Percentiles rank a stretch among this genome's conserved stretches.
phyloP scores from a whole-genome alignment of 306 rosid genomes.

The Fagus sylvatica region DNA sequence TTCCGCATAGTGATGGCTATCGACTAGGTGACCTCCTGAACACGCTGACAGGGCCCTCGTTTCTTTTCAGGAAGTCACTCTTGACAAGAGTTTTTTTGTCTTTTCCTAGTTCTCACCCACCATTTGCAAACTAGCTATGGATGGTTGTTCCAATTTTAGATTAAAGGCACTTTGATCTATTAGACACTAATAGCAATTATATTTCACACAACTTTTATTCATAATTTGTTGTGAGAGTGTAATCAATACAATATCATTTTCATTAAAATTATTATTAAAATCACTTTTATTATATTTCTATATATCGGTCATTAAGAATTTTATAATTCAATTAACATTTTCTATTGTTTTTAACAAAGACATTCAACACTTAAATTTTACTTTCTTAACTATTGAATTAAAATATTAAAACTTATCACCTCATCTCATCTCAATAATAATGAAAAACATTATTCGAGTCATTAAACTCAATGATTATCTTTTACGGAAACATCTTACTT shows the following conservation, averaged over 20 bases:
- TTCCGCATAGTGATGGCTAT: constrained; percentile 41
- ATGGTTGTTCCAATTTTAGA: not conserved
- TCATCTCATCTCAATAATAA: no score
- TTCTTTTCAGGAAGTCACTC: constrained; percentile 31
- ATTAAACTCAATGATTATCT: not conserved
- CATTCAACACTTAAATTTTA: no score
- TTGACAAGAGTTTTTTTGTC: constrained; percentile 38
- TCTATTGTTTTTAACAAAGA: no score
- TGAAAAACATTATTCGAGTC: no score
- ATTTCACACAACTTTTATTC: not conserved
- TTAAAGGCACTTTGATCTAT: not conserved
- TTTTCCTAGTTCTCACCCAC: not conserved
- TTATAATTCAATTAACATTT: no score
- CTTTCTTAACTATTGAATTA: no score
- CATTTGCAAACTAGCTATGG: not conserved
- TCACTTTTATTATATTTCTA: constrained; percentile 6
- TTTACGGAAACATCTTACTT: constrained; percentile 5
- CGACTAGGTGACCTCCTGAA: constrained; percentile 19
- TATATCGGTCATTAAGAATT: no score
- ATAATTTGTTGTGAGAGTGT: no score
- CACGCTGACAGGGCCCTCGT: constrained; percentile 25
- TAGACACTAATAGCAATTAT: not conserved
- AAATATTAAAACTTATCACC: no score
- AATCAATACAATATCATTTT: not conserved
- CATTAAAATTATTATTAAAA: constrained; percentile 14